Conservation (phyloP, 2,329 filamentous ascomycete genomes). For the Arthrocladium fulminans region DNA sequence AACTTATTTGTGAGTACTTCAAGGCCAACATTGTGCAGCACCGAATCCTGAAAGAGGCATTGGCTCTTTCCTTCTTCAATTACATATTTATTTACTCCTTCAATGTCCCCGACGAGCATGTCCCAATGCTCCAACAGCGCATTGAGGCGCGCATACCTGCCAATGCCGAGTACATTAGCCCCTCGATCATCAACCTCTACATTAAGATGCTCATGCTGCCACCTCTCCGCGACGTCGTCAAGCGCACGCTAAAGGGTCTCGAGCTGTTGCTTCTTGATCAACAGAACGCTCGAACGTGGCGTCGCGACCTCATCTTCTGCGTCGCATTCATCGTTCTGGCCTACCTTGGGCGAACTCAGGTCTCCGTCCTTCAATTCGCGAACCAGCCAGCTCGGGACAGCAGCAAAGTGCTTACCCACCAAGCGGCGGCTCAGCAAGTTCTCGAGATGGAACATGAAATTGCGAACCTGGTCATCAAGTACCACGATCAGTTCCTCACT, state of each 20-base stretch:
- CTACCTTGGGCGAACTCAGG: slow-evolving; percentile 8
- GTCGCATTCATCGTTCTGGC: slow-evolving; percentile 9
- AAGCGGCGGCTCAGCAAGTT: slow-evolving; percentile 9
- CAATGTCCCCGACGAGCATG: slow-evolving; percentile 5
- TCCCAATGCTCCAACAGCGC: not conserved
- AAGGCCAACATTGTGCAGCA: slow-evolving; percentile 4
- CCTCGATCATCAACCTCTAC: slow-evolving; percentile 10
- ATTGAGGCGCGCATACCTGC: slow-evolving; percentile 3
- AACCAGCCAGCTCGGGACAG: slow-evolving; percentile 6
- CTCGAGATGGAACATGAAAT: slow-evolving; percentile 10
- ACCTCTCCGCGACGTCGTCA: slow-evolving; percentile 8
- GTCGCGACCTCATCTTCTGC: slow-evolving; percentile 8
- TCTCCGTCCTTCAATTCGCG: slow-evolving; percentile 7
- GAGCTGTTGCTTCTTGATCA: slow-evolving; percentile 7
- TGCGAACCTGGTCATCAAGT: slow-evolving; percentile 5
- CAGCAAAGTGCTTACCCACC: slow-evolving; percentile 3
- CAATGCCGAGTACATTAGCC: slow-evolving; percentile 6
- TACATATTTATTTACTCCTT: slow-evolving; percentile 11
- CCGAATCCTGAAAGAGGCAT: slow-evolving; percentile 1
- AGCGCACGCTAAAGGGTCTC: slow-evolving; percentile 9
- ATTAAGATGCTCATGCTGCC: slow-evolving; percentile 11
- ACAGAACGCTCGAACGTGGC: slow-evolving; percentile 6
- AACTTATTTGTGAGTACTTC: slow-evolving; percentile 10
- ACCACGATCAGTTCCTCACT: slow-evolving; percentile 7
- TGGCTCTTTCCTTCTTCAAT: slow-evolving; percentile 10